phyloP scores from a whole-genome alignment of 2,329 filamentous ascomycete species.

The Kalaharituber pfeilii region DNA sequence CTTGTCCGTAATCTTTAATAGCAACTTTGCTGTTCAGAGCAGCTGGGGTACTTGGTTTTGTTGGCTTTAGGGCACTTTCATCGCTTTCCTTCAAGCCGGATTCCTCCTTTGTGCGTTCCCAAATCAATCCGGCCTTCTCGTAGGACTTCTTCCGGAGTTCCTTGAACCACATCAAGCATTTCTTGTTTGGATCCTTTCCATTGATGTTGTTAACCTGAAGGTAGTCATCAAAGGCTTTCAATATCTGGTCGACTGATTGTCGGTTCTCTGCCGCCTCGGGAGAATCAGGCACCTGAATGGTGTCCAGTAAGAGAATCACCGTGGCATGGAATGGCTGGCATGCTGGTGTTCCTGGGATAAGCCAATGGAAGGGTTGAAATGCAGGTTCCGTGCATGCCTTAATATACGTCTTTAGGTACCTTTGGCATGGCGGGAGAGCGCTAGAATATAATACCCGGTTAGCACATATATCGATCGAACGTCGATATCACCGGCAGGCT shows the following conservation, averaged over 20 bases:
- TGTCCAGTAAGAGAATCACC: constrained; percentile 22
- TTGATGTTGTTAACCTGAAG: background rate
- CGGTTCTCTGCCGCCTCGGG: constrained; percentile 14
- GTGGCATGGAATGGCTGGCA: constrained; percentile 22
- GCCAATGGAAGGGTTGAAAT: constrained; percentile 22
- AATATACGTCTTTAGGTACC: constrained; percentile 20
- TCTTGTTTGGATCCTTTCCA: background rate
- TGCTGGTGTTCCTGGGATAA: constrained; percentile 21
- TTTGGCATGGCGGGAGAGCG: constrained; percentile 20
- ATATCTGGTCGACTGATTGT: constrained; percentile 20
- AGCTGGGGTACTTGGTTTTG: too few species aligned
- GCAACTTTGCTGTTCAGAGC: too few species aligned
- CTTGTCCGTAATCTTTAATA: too few species aligned
- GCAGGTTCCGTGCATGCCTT: constrained; percentile 18
- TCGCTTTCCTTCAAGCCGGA: too few species aligned
- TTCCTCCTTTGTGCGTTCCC: too few species aligned
- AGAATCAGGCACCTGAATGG: constrained; percentile 18
- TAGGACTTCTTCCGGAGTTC: background rate
- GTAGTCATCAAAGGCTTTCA: constrained; percentile 21
- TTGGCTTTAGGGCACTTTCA: too few species aligned
- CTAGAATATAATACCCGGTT: constrained; percentile 12
- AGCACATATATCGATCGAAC: background rate
- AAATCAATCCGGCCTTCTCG: background rate
- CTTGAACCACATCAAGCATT: background rate
- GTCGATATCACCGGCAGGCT: background rate